These are phyloP conservation scores for Dillenia turbinata DNA, from an alignment of 164 flowering plant genomes.

Conservation along the genomic window DNA sequence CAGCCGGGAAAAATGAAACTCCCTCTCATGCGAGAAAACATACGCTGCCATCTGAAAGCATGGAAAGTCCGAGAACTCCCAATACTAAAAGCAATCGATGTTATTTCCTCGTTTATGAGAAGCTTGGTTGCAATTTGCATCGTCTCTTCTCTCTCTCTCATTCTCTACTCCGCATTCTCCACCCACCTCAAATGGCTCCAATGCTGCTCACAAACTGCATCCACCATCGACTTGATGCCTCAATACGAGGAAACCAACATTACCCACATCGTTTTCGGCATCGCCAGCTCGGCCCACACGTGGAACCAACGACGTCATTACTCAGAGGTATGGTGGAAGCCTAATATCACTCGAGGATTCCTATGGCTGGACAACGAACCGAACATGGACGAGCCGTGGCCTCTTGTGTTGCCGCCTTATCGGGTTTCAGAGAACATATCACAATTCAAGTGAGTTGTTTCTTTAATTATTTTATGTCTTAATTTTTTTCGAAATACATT, in stretches of 20 bases:
- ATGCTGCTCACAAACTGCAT: conserved; percentile 1
- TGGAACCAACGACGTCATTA: conserved; percentile 46
- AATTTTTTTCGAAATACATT: conserved; percentile 3
- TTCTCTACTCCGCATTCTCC: conserved; percentile 18
- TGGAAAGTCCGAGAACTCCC: no score
- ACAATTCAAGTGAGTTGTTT: conserved; percentile 21
- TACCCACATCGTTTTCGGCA: conserved; percentile 50
- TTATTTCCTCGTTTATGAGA: no score
- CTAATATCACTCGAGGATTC: conserved; percentile 40
- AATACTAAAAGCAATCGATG: no score
- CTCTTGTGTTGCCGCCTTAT: conserved; percentile 32
- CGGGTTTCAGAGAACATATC: conserved; percentile 47
- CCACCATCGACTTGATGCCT: no score
- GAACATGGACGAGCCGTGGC: conserved; percentile 22
- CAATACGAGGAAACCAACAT: no score
- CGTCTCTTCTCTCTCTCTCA: conserved; percentile 18
- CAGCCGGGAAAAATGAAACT: no score
- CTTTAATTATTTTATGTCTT: no score
- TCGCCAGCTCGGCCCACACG: conserved; percentile 41
- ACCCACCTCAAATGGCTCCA: conserved; percentile 1
- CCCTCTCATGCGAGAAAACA: no score
- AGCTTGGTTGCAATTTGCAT: conserved; percentile 5
- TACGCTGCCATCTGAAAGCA: no score
- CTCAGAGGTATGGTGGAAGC: conserved; percentile 54
- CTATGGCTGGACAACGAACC: conserved; percentile 57